Evolutionary conservation across 129 eudicot species (phyloP).

Genomic region (Chrysanthemum lavandulifolium): DNA sequence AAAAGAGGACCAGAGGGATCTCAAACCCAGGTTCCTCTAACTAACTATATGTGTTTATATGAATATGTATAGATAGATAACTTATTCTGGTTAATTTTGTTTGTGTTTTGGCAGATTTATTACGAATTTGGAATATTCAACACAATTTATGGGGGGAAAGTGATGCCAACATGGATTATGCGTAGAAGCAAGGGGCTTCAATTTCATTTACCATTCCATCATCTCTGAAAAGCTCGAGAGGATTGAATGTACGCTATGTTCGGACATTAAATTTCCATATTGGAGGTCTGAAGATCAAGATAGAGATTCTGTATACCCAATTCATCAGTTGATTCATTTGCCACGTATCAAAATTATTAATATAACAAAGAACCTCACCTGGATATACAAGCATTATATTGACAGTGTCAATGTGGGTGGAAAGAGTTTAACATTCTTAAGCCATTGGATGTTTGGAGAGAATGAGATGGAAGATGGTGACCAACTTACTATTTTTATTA

Average conservation of each 20-base stretch:
- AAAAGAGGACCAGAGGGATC: neutral
- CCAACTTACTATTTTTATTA: neutral
- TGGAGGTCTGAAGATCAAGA: no score
- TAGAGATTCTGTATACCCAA: neutral
- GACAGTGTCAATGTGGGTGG: no score
- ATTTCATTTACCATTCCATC: no score
- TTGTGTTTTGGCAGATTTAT: slow-evolving; percentile 11
- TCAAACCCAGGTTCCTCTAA: slow-evolving; percentile 16
- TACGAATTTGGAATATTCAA: slow-evolving; percentile 20
- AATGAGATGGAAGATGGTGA: slow-evolving; percentile 2
- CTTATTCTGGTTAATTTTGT: neutral
- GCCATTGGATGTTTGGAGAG: slow-evolving; percentile 10
- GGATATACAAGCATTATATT: neutral
- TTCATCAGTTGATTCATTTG: neutral
- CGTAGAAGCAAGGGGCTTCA: no score
- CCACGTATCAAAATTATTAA: neutral
- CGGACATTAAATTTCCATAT: neutral
- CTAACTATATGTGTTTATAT: neutral
- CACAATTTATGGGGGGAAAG: no score
- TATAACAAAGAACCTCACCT: neutral
- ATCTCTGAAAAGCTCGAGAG: no score
- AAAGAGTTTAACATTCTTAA: neutral
- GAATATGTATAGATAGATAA: neutral
- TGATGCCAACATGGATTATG: no score
- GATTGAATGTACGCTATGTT: no score